Base-by-base conservation (phyloP, 1,284 basidiomycete genomes). In the Mycosarcoma maydis region DNA sequence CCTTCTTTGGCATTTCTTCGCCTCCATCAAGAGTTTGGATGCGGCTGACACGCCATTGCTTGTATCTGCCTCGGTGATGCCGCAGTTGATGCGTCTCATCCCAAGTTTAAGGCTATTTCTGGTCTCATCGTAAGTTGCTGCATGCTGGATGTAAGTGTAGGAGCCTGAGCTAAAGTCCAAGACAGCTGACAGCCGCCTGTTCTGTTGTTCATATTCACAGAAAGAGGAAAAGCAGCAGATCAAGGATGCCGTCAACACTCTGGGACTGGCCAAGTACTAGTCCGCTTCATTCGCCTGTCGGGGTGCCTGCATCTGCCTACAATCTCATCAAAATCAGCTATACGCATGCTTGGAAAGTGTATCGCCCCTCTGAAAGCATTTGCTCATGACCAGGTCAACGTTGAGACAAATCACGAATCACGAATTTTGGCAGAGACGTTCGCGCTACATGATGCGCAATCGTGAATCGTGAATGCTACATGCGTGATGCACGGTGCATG, bases 81-180 rank as follows among this genome's bases (percentile, higher is more conserved):
- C 16, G 9, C 42, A 52, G 71, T 58, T 17, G 91, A 92, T 75
- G 86, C 92, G 1, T 84, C 84, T 0, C 84, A 86, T 39, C 85
- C 88, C 0, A 84, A 85, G 16, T 96, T 95, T 86, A 91, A 88
- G 79, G 84, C 86, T 1, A 89, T 94, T 77, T 87, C 89, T 6
- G 82, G 83, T 3, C 81, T 92, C 29, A 87, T 93, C 78, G 73
- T 76, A 44, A 68, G 73, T 72, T 4, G 16, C 17, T 9, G 19
- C 42, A 26, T 30, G 29, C 29, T 32, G 10, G 6, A 30, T 17
- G 2, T 17, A 27, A 9, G 9, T 24, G 22, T 8, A 6, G 22
- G 23, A 24, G 6, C 33, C 16, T n/a, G 10, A 16, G 13, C 5
- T 27, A 16, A 11, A 29, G 20, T 6, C 22, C 17, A 36, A 8